These are phyloP conservation scores for Xylaria venustula DNA, from an alignment of 495 filamentous ascomycete species.

Conservation along the genomic window DNA sequence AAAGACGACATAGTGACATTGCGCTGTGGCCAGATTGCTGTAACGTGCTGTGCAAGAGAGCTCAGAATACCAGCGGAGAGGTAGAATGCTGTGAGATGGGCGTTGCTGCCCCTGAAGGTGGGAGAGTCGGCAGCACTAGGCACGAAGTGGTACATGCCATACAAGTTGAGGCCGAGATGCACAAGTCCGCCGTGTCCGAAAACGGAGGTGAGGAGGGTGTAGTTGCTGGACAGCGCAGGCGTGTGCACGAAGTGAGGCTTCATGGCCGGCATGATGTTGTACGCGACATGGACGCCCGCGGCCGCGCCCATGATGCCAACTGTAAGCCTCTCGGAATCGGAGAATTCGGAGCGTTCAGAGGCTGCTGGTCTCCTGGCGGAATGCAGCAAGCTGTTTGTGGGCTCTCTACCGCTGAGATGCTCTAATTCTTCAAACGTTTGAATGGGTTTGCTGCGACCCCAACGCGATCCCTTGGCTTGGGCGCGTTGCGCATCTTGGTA, in stretches of 20 bases:
- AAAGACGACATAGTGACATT: not conserved
- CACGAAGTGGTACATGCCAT: constrained; percentile 16
- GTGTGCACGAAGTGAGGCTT: constrained; percentile 14
- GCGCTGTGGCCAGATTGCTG: constrained; percentile 9
- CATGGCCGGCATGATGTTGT: not conserved
- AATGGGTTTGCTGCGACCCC: not conserved
- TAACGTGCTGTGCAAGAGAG: constrained; percentile 20
- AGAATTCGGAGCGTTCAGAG: not conserved
- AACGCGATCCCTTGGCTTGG: not conserved
- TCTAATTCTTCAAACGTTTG: constrained; percentile 23
- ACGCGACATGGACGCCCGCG: constrained; percentile 10
- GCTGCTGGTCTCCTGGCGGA: not conserved
- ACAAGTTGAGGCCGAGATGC: constrained; percentile 21
- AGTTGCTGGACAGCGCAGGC: constrained; percentile 18
- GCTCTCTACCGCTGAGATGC: not conserved
- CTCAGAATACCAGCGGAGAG: constrained; percentile 27
- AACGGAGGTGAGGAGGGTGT: constrained; percentile 27
- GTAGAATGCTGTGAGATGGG: constrained; percentile 32
- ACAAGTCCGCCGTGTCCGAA: constrained; percentile 25
- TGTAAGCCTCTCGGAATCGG: constrained; percentile 12
- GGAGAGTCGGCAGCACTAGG: constrained; percentile 13
- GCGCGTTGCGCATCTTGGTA: constrained; percentile 17
- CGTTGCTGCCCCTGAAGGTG: constrained; percentile 20
- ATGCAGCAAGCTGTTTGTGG: not conserved
- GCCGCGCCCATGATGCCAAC: constrained; percentile 15